Base-by-base conservation (phyloP, 805 yeast species). In the Kluyveromyces lactis region DNA sequence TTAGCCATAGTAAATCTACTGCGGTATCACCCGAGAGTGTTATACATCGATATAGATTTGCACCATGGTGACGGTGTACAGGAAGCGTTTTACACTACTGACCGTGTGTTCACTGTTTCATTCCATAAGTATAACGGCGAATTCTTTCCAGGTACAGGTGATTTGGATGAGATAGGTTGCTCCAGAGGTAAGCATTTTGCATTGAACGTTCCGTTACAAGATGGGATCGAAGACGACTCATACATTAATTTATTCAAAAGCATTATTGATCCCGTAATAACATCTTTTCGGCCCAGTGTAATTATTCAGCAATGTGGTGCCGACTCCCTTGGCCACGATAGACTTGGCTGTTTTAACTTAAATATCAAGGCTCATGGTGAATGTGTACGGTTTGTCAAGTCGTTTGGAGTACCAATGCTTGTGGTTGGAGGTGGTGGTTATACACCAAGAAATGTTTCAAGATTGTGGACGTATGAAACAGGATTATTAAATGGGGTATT, bases 1-100 rank as follows among this genome's bases (percentile, higher is more conserved):
- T 67, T 90, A 34, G 86, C 95, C 35, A 86, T 89, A 31, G 68
- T 90, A 45, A 86, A 90, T 58, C 69, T 90, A 31, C 67, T 90
- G 44, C 68, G 96, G 39, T 86, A 85, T 47, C 95, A 89, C 62
- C 92, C 95, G 31, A 73, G 97, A 47, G 96, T 90, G 6, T 69
- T 90, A 57, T 90, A 90, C 59, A 84, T 90, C 40, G 97, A 90
- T 62, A 89, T 87, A 41, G 97, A 90, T 60, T 75, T 90, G 11
- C 97, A 90, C 60, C 97, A 90, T 56, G 97, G 97, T 33, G 97
- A 90, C 62, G 97, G 97, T 48, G 97, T 90, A 15, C 95, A 90
- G 61, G 97, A 90, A 62, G 97, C 97, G 1, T 90, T 90, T 56
- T 85, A 90, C 64, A 76, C 92, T 13, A 85, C 96, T 2, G 97